Evolutionary conservation across 2,329 filamentous ascomycete genomes (phyloP), one percentile per base, ranked within the genome.

Genomic region (Dryadomyces quercus-mongolicae): DNA sequence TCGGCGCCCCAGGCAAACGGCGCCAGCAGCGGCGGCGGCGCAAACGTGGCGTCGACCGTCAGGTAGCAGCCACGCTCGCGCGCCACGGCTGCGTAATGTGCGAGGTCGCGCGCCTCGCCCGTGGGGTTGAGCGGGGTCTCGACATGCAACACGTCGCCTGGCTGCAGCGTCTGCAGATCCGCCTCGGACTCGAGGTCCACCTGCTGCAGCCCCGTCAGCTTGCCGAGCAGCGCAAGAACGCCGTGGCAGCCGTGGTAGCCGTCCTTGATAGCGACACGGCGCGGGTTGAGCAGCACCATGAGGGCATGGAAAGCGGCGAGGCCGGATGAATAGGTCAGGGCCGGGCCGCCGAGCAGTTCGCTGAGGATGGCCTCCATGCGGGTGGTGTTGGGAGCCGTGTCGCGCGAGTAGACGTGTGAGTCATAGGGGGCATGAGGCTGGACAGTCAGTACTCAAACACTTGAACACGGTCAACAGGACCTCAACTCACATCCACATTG

Each of bases 181-280:
- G 54, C 56, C 15, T 60, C 60, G 56, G 59, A 55, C 62, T 85
- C 79, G 15, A 97, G 77, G 21, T 83, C 77, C 2, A 96, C 74
- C 60, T 85, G 78, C 65, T 84, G 70, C 25, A 95, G 78, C 0
- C 86, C 85, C 25, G 84, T 88, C 51, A 96, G 80, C 59, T 88
- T 87, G 56, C 77, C 70, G 60, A 94, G 76, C 54, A 97, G 71
- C 36, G 70, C 70, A 62, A 96, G 79, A 34, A 95, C 87, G 57
- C 88, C 89, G 68, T 95, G 89, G 69, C 88, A 95, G 62, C 93
- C 93, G 71, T 97, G 93, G 71, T 97, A 98, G 45, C 90, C 91
- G 16, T 78, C 82, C 42, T 84, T 84, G 60, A 97, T 89, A 60
- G 89, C 85, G 54, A 97, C 72, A 56, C 85, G 83, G 61, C 82